These are phyloP conservation scores for Phaffomyces antillensis DNA, from an alignment of 805 yeast species.

Conservation along the genomic window DNA sequence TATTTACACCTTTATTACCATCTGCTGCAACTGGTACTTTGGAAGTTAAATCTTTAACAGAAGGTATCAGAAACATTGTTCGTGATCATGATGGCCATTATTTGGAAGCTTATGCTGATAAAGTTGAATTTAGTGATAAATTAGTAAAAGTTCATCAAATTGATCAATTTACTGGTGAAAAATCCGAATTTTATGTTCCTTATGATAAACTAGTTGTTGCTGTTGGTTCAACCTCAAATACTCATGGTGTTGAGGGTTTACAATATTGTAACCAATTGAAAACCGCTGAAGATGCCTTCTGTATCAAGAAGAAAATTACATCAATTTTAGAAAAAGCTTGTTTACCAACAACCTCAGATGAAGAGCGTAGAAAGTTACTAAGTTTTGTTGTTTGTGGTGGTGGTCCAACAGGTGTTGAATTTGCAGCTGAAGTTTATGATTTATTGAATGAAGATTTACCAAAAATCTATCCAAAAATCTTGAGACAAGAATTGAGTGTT, in stretches of 20 bases:
- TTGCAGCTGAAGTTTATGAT: conserved; percentile 67
- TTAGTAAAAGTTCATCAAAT: conserved; percentile 48
- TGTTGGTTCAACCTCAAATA: conserved; percentile 61
- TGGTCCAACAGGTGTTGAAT: conserved; percentile 71
- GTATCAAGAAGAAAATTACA: conserved; percentile 47
- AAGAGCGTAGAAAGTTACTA: conserved; percentile 51
- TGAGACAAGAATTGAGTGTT: conserved; percentile 57
- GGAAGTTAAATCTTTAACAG: conserved; percentile 56
- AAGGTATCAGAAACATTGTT: conserved; percentile 54
- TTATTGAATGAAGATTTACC: conserved; percentile 58
- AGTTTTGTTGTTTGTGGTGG: conserved; percentile 69
- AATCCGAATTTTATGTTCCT: conserved; percentile 50
- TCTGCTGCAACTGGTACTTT: conserved; percentile 67
- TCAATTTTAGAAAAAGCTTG: conserved; percentile 54
- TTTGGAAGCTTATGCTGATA: conserved; percentile 55
- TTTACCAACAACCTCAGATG: conserved; percentile 57
- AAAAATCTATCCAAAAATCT: conserved; percentile 48
- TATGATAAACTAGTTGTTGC: conserved; percentile 64
- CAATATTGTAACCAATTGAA: conserved; percentile 54
- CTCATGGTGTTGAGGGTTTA: conserved; percentile 67
- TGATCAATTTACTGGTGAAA: conserved; percentile 34
- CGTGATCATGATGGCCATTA: conserved; percentile 49
- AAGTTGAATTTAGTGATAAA: conserved; percentile 47
- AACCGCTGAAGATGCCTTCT: conserved; percentile 59
- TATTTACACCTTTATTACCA: conserved; percentile 65